phyloP scores from a whole-genome alignment of 345 rosid genomes.

The Theobroma cacao region DNA sequence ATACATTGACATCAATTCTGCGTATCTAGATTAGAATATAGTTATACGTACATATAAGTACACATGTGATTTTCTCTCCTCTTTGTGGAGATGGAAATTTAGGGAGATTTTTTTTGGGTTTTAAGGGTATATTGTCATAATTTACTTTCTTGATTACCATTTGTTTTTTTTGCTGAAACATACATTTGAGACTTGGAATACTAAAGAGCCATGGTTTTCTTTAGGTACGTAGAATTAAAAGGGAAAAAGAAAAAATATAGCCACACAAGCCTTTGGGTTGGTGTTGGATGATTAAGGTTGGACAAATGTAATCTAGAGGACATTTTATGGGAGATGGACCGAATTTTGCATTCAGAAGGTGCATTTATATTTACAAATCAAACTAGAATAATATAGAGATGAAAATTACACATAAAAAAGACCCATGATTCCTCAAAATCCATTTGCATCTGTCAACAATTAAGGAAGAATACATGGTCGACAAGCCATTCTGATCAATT shows the following conservation, averaged over 20 bases:
- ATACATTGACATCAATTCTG: not conserved
- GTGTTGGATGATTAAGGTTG: too few species aligned
- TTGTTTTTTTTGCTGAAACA: not conserved
- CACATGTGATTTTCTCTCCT: not conserved
- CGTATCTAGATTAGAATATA: not conserved
- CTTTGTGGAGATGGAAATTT: not conserved
- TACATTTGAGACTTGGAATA: not conserved
- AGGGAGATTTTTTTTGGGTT: conserved; percentile 3
- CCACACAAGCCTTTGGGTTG: too few species aligned
- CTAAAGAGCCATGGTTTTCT: conserved; percentile 6
- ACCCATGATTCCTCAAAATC: too few species aligned
- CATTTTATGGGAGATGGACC: too few species aligned
- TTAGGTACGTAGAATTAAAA: not conserved
- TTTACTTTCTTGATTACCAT: not conserved
- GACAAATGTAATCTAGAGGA: too few species aligned
- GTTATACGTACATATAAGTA: not conserved
- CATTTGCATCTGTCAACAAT: too few species aligned
- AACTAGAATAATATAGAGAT: too few species aligned
- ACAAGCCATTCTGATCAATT: conserved; percentile 88
- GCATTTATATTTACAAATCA: too few species aligned
- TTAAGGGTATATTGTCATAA: not conserved
- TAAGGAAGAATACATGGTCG: too few species aligned
- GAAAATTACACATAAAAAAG: too few species aligned
- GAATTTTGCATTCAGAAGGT: too few species aligned
- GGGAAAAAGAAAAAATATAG: not conserved